Base-by-base conservation (phyloP, 2,329 filamentous ascomycete genomes). In the Boeremia lycopersici region DNA sequence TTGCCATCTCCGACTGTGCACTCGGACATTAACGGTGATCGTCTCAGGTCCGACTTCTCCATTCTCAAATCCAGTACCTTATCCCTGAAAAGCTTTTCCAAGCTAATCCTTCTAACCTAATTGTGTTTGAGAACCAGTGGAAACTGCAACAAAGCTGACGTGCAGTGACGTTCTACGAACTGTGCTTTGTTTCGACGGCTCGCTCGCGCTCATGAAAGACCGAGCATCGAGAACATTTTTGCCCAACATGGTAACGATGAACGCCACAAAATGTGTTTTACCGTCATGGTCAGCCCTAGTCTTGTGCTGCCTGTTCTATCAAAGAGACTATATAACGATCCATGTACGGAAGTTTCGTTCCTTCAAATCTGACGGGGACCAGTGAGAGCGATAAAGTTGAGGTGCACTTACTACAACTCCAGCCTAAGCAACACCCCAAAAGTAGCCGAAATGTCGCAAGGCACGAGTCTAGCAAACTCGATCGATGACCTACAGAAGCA, bases 401-500 rank as follows among this genome's bases (percentile, higher is more conserved):
- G n/a, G n/a, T 5, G 5, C 19, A 23, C 19, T 23, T 23, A 23
- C 19, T 23, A 5, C 19, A 23, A 23, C 19, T 23, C 19, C 19
- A 23, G 19, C 19, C 19, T 23, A 23, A 23, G 5, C 5, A 23
- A 23, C 19, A 23, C 19, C 19, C 19, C 19, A 23, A 23, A 23
- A 5, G 19, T 8, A 17, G 3, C 9, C 31, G 28, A 13, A 13
- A 55, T 55, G 52, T 55, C 52, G 30, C 46, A 46, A n/a, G 53
- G 30, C 33, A 44, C 48, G 38, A 65, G 56, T 45, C 48, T 56
- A n/a, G 51, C 36, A 2, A 45, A 53, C 9, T 69, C 65, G 12
- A 23, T 64, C 10, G 56, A 61, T 19, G 60, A 64, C 17, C 45
- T 54, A 23, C 58, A 66, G 6, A 60, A 63, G 36, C 29, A 42